Base-by-base conservation (phyloP, 176 grass and related monocot genomes). In the Aegilops longissima region DNA sequence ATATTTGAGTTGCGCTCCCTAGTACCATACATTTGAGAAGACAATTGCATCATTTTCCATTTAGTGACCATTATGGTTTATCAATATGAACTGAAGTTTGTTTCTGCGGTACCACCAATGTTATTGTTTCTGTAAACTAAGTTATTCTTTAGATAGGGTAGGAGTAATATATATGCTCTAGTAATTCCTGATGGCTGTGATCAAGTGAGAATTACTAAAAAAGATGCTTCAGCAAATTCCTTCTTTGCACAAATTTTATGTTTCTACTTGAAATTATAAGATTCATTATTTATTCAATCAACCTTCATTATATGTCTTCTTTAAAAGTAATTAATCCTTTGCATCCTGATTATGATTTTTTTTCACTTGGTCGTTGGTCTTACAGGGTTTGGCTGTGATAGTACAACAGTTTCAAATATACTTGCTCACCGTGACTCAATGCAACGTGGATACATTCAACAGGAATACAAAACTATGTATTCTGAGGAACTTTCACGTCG, bases 401-500 rank as follows among this genome's bases (percentile, higher is more conserved):
- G 76, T 93, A 83, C 90, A 61, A 13, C 85, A 81, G 85, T 99
- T 76, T 77, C 89, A 88, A 91, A 90, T 62, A 97, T 99, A 93
- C 87, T 99, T 94, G 86, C 94, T 70, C 97, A 99, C 33, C 92
- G 97, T 11, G 97, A 99, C 89, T 70, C 94, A 18, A 88, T 92
- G 68, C 94, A 99, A 78, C 92, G 92, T 5, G 52, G 80, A 64
- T 65, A 89, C n/a, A 99, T 99, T 94, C 97, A 99, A 87, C 97
- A 99, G 51, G 97, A 99, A 89, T 97, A 90, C 80, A 87, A 69
- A 80, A 14, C 92, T 30, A 99, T 99, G 97, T 99, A 99, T 84
- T 94, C 94, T 5, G 83, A 91, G 73, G 97, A 99, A 80, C 94
- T 99, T 34, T 65, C 85, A 16, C 67, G 39, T 5, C 92, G 94